A percentile compares a stretch with the other conserved stretches of the same genome.
These are phyloP conservation scores for Penicillium fuscoglaucum DNA, from an alignment of 2,329 filamentous ascomycete genomes.

Conservation along the genomic window DNA sequence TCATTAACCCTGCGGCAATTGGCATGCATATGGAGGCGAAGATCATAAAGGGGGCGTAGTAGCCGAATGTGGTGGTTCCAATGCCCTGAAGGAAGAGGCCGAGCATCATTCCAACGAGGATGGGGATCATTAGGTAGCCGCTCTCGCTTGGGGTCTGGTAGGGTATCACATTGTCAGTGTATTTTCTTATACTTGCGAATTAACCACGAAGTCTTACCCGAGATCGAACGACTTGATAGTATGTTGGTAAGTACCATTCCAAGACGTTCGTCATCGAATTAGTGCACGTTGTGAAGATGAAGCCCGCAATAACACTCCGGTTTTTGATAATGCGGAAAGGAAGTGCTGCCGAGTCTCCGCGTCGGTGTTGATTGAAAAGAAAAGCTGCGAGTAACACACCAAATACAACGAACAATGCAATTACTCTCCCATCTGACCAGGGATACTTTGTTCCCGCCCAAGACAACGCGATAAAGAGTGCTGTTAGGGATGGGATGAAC, in stretches of 20 bases:
- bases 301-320: conserved; percentile 30
- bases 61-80: conserved; percentile 24
- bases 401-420: neutral
- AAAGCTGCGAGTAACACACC: neutral
- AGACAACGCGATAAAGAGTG: neutral
- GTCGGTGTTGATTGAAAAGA: neutral
- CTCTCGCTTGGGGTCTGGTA: conserved; percentile 23
- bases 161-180: neutral
- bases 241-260: conserved; percentile 36
- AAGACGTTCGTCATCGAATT: conserved; percentile 27
- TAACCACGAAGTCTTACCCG: conserved; percentile 14
- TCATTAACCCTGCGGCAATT: conserved; percentile 37
- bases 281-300: conserved; percentile 25
- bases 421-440: neutral
- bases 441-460: neutral
- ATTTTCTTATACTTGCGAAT: conserved; percentile 11
- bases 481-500: neutral
- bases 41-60: conserved; percentile 41
- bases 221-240: conserved; percentile 35
- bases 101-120: conserved; percentile 23
- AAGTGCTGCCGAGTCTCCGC: conserved; percentile 25
- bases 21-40: conserved; percentile 34
- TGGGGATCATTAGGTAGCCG: conserved; percentile 32
- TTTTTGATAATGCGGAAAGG: conserved; percentile 35
- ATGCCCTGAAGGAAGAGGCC: too few species aligned